Conservation (phyloP, 1,139 yeast genomes). For the Blastobotrys raffinosifermentans region DNA sequence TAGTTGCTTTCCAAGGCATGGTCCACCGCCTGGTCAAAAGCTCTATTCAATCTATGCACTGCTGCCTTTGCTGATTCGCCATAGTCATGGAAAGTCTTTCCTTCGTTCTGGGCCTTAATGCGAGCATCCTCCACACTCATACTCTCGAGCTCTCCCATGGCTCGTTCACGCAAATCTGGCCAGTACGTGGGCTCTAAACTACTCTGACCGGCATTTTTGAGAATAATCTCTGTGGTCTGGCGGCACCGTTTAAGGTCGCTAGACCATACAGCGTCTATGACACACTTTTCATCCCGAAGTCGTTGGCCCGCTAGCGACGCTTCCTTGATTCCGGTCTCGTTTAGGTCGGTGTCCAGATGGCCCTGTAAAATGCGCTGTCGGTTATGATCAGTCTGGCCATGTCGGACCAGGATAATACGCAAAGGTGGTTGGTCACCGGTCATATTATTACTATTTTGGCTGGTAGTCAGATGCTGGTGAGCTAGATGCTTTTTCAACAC, state of each 20-base stretch:
- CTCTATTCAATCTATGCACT: constrained; percentile 43
- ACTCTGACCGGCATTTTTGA: constrained; percentile 10
- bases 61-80: constrained; percentile 53
- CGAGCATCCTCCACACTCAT: constrained; percentile 64
- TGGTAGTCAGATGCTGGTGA: too few relatives aligned
- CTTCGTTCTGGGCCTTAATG: constrained; percentile 44
- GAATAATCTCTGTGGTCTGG: constrained; percentile 25
- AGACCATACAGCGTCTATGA: constrained; percentile 27
- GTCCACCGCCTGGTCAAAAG: constrained; percentile 43
- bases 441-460: too few relatives aligned
- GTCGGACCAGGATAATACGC: constrained; percentile 62
- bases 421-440: too few relatives aligned
- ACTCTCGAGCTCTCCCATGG: constrained; percentile 79
- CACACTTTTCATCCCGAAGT: constrained; percentile 11
- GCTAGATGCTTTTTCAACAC: too few relatives aligned
- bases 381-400: constrained; percentile 77
- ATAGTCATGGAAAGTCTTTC: constrained; percentile 42
- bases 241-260: constrained; percentile 31
- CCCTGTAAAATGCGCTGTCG: constrained; percentile 66
- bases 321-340: constrained; percentile 22
- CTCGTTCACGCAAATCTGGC: constrained; percentile 58
- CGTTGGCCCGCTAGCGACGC: constrained; percentile 23
- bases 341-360: constrained; percentile 38
- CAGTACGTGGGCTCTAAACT: constrained; percentile 24
- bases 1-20: constrained; percentile 34